Conservation (phyloP, 345 rosid genomes). For the Limnanthes douglasii region DNA sequence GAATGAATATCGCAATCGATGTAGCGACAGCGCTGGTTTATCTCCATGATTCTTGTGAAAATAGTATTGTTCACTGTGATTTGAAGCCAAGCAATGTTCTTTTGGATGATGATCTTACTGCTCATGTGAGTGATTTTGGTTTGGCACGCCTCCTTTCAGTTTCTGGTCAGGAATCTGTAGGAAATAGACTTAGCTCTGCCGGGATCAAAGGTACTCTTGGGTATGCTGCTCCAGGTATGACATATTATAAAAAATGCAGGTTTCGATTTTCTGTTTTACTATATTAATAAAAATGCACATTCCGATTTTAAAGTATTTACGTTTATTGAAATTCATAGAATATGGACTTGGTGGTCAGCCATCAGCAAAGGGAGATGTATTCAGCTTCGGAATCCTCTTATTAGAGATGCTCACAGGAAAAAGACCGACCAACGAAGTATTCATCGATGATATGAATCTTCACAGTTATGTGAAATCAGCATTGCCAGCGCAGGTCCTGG, state of each 20-base stretch:
- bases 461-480: conserved; percentile 5
- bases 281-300: no score
- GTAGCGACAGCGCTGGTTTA: conserved; percentile 10
- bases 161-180: conserved; percentile 1
- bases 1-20: conserved; percentile 19
- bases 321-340: conserved; percentile 5
- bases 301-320: no score
- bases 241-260: neutral
- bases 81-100: conserved; percentile 15
- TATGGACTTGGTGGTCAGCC: conserved; percentile 25
- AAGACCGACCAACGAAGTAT: conserved; percentile 15
- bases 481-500: neutral
- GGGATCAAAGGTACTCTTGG: conserved; percentile 10
- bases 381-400: conserved; percentile 21
- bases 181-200: conserved; percentile 1
- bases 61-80: conserved; percentile 11
- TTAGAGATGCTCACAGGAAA: conserved; percentile 28
- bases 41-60: conserved; percentile 10
- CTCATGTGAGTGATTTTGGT: conserved; percentile 18
- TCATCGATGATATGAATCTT: conserved; percentile 15
- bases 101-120: conserved; percentile 7
- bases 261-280: neutral
- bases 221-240: conserved; percentile 9
- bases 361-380: conserved; percentile 21
- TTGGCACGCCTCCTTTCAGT: conserved; percentile 8